A percentile compares a stretch with the other conserved stretches of the same genome.
Conservation (phyloP, 1,139 yeast genomes). For the Kazachstania sp. region DNA sequence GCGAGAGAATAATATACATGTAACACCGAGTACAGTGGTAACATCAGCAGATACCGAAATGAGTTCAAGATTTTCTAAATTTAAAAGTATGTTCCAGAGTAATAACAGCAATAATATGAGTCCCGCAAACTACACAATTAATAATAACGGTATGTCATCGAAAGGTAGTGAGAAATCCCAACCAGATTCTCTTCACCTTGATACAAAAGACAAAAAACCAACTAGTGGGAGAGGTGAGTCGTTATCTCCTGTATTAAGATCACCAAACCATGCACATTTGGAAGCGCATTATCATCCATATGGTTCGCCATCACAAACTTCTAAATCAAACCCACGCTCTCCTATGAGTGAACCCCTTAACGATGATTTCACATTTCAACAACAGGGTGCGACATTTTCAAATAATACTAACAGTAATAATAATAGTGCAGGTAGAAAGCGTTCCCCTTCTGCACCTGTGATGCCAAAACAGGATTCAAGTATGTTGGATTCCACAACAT, state of each 20-base stretch:
- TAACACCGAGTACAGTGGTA: neutral
- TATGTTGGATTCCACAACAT: neutral
- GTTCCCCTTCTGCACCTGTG: slow-evolving; percentile 3
- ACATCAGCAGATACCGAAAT: slow-evolving; percentile 1
- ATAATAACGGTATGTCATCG: neutral
- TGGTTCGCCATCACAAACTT: neutral
- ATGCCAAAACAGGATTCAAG: neutral
- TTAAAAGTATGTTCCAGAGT: slow-evolving; percentile 17
- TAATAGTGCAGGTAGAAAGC: neutral
- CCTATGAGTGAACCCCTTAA: neutral
- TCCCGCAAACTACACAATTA: slow-evolving; percentile 6
- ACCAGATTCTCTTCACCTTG: neutral
- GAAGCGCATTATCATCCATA: slow-evolving; percentile 12
- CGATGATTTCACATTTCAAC: neutral
- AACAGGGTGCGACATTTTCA: neutral
- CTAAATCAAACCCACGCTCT: neutral
- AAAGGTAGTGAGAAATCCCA: neutral
- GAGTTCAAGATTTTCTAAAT: slow-evolving; percentile 15
- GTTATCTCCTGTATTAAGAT: neutral
- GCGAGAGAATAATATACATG: neutral
- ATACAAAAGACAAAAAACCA: neutral
- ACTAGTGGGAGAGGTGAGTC: neutral
- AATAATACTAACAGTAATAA: too few species aligned
- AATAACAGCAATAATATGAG: neutral
- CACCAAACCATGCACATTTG: slow-evolving; percentile 9